Conservation (phyloP, 2,329 filamentous ascomycete genomes). For the Microdochium paspali region DNA sequence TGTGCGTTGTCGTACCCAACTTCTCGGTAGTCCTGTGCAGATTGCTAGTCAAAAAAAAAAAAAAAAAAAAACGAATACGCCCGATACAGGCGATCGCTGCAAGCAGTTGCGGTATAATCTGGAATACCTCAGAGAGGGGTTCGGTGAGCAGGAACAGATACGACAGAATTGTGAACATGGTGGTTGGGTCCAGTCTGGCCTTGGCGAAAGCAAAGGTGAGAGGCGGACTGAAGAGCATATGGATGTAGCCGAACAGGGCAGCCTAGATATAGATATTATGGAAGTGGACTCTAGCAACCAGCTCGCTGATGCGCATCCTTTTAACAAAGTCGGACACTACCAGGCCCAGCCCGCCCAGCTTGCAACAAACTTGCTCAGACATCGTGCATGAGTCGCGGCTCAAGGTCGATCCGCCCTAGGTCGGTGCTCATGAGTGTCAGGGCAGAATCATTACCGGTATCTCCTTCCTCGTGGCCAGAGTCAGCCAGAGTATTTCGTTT, state of each 20-base stretch:
- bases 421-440: slow-evolving; percentile 20
- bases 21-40: no score
- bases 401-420: slow-evolving; percentile 28
- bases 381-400: slow-evolving; percentile 8
- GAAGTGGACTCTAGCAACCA: slow-evolving; percentile 11
- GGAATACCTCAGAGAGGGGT: slow-evolving; percentile 29
- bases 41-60: slow-evolving; percentile 14
- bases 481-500: not conserved
- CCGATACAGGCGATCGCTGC: slow-evolving; percentile 27
- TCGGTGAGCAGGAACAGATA: slow-evolving; percentile 26
- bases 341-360: slow-evolving; percentile 33
- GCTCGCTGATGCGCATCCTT: slow-evolving; percentile 19
- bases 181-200: slow-evolving; percentile 19
- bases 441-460: not conserved
- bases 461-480: not conserved
- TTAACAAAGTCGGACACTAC: slow-evolving; percentile 30
- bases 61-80: slow-evolving; percentile 27
- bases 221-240: slow-evolving; percentile 4
- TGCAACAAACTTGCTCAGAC: slow-evolving; percentile 30
- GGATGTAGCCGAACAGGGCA: no score
- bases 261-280: no score
- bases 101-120: slow-evolving; percentile 25
- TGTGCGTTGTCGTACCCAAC: no score
- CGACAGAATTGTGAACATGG: slow-evolving; percentile 30
- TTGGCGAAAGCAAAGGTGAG: slow-evolving; percentile 27